Evolutionary conservation across 176 grass and related monocot species (phyloP).

Genomic region (Avena atlantica): DNA sequence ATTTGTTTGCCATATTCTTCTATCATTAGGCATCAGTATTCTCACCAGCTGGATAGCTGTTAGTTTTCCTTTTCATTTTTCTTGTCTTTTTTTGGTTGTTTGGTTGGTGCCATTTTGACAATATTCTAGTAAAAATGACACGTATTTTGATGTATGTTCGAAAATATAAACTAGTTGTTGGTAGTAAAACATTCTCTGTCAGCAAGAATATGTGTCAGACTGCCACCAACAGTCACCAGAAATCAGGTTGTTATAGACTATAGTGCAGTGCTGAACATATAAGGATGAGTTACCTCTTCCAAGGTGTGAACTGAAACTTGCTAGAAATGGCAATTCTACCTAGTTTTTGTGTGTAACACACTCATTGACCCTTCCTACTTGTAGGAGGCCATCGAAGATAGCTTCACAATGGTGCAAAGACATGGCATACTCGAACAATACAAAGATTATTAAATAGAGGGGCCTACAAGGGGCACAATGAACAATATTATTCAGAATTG

Average conservation of each 20-base stretch:
- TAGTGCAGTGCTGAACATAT: conserved; percentile 6
- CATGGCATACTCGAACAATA: conserved; percentile 66
- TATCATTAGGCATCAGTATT: not conserved
- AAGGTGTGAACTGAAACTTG: conserved; percentile 43
- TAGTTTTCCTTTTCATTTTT: not conserved
- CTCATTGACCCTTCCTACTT: conserved; percentile 57
- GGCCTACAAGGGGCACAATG: conserved; percentile 40
- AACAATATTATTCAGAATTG: conserved; percentile 31
- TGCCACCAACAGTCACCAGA: not conserved
- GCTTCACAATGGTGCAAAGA: conserved; percentile 49
- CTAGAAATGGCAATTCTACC: conserved; percentile 50
- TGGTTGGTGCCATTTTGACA: not conserved
- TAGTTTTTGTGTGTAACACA: conserved; percentile 59
- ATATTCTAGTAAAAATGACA: not conserved
- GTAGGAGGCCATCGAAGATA: conserved; percentile 53
- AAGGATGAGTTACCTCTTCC: conserved; percentile 41
- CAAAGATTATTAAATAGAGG: conserved; percentile 49
- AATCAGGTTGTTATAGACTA: not conserved
- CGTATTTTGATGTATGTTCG: not conserved
- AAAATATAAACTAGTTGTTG: not conserved
- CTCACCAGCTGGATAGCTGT: not conserved
- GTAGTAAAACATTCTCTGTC: not conserved
- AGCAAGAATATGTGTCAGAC: not conserved
- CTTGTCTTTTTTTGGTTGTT: not conserved
- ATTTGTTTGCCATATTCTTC: not conserved